These are phyloP conservation scores for Lyophyllum atratum DNA, from an alignment of 768 basidiomycete species.

Conservation along the genomic window DNA sequence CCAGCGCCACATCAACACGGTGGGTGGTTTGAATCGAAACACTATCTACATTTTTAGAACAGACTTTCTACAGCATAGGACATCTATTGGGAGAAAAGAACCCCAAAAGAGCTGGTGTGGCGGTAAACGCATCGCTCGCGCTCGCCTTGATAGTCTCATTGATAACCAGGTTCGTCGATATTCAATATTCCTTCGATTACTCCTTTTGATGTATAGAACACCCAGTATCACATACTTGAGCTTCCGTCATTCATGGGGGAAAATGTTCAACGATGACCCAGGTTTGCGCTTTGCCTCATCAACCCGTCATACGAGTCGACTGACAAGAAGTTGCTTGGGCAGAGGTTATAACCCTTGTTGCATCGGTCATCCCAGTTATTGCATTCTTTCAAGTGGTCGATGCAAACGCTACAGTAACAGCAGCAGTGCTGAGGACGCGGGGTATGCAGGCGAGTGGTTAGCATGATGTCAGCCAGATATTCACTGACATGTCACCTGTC, in stretches of 20 bases:
- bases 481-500: no score
- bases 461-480: no score
- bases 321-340: no score
- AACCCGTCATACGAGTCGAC: background rate
- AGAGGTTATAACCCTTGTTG: constrained; percentile 61
- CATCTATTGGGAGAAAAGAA: constrained; percentile 15
- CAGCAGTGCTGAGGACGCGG: constrained; percentile 77
- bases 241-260: constrained; percentile 67
- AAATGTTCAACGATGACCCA: constrained; percentile 70
- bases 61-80: constrained; percentile 2
- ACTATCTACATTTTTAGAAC: background rate
- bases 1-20: constrained; percentile 84
- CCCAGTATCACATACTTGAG: constrained; percentile 50
- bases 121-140: constrained; percentile 56
- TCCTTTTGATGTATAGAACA: background rate
- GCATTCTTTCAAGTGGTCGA: constrained; percentile 88
- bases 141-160: constrained; percentile 30
- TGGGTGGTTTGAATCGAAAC: constrained; percentile 26
- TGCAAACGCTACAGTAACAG: constrained; percentile 62
- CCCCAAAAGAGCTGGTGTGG: constrained; percentile 5
- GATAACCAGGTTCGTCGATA: background rate
- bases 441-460: no score
- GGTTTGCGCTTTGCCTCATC: constrained; percentile 25
- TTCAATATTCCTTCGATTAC: background rate
- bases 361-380: constrained; percentile 71